A percentile compares a stretch with the other conserved stretches of the same genome.
Evolutionary conservation across 2,329 filamentous ascomycete genomes (phyloP).

Genomic region (Colletotrichum spinosum): DNA sequence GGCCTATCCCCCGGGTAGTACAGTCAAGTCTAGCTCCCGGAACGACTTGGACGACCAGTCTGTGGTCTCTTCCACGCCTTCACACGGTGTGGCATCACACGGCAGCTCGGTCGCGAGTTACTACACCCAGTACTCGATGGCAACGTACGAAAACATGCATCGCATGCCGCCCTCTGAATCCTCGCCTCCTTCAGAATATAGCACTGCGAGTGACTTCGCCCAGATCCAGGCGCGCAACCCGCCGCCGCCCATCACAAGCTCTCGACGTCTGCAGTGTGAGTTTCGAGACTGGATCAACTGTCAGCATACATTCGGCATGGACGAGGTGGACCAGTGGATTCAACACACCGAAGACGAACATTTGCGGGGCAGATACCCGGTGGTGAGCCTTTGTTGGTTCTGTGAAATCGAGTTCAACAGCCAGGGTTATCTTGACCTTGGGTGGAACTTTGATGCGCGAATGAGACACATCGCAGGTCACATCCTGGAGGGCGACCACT

Average conservation of each 20-base stretch:
- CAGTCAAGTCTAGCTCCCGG: no score
- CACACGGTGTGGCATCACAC: not conserved
- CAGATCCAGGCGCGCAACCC: not conserved
- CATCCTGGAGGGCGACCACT: slow-evolving; percentile 44
- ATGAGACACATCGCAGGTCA: slow-evolving; percentile 65
- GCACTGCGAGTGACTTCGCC: slow-evolving; percentile 34
- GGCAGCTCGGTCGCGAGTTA: no score
- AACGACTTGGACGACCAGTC: not conserved
- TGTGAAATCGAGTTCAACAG: slow-evolving; percentile 55
- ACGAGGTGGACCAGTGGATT: slow-evolving; percentile 57
- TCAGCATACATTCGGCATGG: slow-evolving; percentile 47
- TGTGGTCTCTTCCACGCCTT: slow-evolving; percentile 15
- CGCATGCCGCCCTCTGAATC: slow-evolving; percentile 35
- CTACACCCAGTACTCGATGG: slow-evolving; percentile 13
- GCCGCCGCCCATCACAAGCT: slow-evolving; percentile 22
- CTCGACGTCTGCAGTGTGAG: slow-evolving; percentile 56
- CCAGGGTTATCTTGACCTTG: slow-evolving; percentile 27
- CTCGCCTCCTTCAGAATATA: slow-evolving; percentile 39
- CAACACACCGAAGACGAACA: slow-evolving; percentile 56
- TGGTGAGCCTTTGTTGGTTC: slow-evolving; percentile 59
- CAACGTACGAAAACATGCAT: not conserved
- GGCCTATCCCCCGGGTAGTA: no score
- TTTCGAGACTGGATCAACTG: slow-evolving; percentile 54
- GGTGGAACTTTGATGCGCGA: slow-evolving; percentile 50
- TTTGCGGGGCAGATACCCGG: slow-evolving; percentile 48